Conservation (phyloP, 1,139 yeast genomes). For the Scheffersomyces titani region DNA sequence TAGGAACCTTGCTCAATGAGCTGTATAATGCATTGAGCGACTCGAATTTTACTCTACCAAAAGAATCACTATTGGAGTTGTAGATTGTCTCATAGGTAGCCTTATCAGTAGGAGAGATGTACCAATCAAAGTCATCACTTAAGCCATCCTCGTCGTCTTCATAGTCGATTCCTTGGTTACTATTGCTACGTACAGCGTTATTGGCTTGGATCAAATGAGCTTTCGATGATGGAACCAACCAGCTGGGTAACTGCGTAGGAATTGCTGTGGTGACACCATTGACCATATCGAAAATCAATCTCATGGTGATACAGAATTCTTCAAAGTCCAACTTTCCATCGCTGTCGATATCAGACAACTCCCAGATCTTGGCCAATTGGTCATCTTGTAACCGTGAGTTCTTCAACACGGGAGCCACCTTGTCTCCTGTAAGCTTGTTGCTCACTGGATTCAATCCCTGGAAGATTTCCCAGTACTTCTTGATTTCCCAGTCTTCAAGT, state of each 20-base stretch:
- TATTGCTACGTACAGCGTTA: slow-evolving; percentile 48
- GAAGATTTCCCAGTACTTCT: slow-evolving; percentile 96
- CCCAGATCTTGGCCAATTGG: slow-evolving; percentile 84
- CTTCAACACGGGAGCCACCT: slow-evolving; percentile 82
- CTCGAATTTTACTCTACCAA: slow-evolving; percentile 81
- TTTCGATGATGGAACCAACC: slow-evolving; percentile 91
- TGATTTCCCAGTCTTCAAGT: slow-evolving; percentile 91
- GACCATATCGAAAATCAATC: slow-evolving; percentile 86
- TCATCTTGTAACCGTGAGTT: slow-evolving; percentile 81
- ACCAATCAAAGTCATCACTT: slow-evolving; percentile 87
- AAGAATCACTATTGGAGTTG: slow-evolving; percentile 70
- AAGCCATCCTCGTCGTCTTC: slow-evolving; percentile 57
- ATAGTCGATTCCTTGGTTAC: slow-evolving; percentile 33
- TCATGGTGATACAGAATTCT: slow-evolving; percentile 96
- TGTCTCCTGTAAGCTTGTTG: slow-evolving; percentile 80
- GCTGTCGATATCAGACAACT: slow-evolving; percentile 85
- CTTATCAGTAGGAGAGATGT: slow-evolving; percentile 86
- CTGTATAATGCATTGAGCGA: slow-evolving; percentile 68
- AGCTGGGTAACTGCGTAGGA: slow-evolving; percentile 76
- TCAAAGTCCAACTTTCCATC: slow-evolving; percentile 94
- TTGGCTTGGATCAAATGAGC: slow-evolving; percentile 82
- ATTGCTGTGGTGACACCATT: slow-evolving; percentile 67
- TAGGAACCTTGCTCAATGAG: slow-evolving; percentile 72
- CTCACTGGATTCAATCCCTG: slow-evolving; percentile 80
- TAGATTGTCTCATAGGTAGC: slow-evolving; percentile 78